A percentile compares a stretch with the other conserved stretches of the same genome.
Evolutionary conservation across 2,329 filamentous ascomycete genomes (phyloP).

Genomic region (Drechslerella stenobrocha): DNA sequence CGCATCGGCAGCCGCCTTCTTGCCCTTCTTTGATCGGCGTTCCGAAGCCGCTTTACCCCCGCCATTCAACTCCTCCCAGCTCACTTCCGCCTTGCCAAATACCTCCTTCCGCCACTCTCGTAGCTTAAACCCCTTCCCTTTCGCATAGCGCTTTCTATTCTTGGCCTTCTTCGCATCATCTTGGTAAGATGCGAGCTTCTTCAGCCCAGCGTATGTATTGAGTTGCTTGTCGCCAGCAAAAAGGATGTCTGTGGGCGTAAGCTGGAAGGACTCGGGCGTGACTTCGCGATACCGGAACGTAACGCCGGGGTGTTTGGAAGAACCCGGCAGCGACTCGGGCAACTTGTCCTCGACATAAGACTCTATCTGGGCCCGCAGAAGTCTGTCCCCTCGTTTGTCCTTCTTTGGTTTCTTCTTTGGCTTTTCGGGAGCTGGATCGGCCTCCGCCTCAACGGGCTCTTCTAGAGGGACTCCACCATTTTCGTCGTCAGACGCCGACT

Average conservation of each 20-base stretch:
- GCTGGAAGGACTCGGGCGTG: conserved; percentile 83
- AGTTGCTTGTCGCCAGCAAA: conserved; percentile 82
- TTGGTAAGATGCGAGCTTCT: conserved; percentile 89
- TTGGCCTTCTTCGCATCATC: conserved; percentile 85
- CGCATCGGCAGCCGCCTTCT: conserved; percentile 54
- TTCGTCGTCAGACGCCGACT: conserved; percentile 57
- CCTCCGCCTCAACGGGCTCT: conserved; percentile 52
- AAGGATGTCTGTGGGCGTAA: conserved; percentile 87
- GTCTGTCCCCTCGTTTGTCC: conserved; percentile 57
- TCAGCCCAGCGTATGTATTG: conserved; percentile 88
- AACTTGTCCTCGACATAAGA: conserved; percentile 43
- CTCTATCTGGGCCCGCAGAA: conserved; percentile 43
- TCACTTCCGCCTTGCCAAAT: conserved; percentile 60
- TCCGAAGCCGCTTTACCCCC: conserved; percentile 25
- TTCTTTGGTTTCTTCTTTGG: conserved; percentile 61
- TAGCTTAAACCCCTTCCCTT: conserved; percentile 75
- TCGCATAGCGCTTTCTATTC: conserved; percentile 84
- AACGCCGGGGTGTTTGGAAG: conserved; percentile 57
- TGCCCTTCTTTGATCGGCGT: conserved; percentile 53
- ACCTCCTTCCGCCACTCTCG: conserved; percentile 78
- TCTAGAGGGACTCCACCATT: conserved; percentile 56
- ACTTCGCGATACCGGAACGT: conserved; percentile 91
- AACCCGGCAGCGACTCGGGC: conserved; percentile 31
- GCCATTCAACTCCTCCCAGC: conserved; percentile 46
- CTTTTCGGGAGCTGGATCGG: conserved; percentile 11